Evolutionary conservation across 23 red algal species (phyloP).

Genomic region (Rhodosorus marinus): DNA sequence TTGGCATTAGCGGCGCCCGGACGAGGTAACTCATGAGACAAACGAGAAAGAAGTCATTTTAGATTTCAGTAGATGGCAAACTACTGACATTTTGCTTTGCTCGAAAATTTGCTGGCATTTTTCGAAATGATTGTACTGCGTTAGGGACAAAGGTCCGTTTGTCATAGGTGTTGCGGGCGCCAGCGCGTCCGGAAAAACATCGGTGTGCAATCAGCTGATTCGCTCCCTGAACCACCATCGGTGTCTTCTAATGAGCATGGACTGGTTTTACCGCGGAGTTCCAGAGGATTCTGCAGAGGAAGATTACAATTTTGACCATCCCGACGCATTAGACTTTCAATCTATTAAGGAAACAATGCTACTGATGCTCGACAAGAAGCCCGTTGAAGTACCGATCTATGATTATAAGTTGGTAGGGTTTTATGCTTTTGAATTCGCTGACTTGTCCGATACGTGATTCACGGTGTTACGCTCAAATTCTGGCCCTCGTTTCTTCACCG

Average conservation of each 20-base stretch:
- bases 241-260: slow-evolving; percentile 68
- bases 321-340: slow-evolving; percentile 93
- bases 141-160: too few relatives aligned
- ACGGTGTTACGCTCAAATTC: too few relatives aligned
- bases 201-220: slow-evolving; percentile 83
- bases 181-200: slow-evolving; percentile 83
- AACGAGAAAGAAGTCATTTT: too few relatives aligned
- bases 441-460: too few relatives aligned
- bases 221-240: slow-evolving; percentile 50
- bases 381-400: slow-evolving; percentile 64
- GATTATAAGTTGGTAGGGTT: slow-evolving; percentile 52
- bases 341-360: slow-evolving; percentile 32
- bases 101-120: too few relatives aligned
- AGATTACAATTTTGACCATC: slow-evolving; percentile 91
- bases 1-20: too few relatives aligned
- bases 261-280: slow-evolving; percentile 94
- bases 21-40: too few relatives aligned
- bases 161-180: slow-evolving; percentile 91
- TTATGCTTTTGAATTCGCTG: too few relatives aligned
- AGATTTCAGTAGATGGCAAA: too few relatives aligned
- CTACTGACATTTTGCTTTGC: too few relatives aligned
- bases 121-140: too few relatives aligned
- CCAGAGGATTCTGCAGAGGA: slow-evolving; percentile 6
- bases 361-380: slow-evolving; percentile 9
- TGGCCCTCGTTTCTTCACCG: too few relatives aligned